phyloP scores from a whole-genome alignment of 495 filamentous ascomycete genomes.

The Neurospora tetrasperma region DNA sequence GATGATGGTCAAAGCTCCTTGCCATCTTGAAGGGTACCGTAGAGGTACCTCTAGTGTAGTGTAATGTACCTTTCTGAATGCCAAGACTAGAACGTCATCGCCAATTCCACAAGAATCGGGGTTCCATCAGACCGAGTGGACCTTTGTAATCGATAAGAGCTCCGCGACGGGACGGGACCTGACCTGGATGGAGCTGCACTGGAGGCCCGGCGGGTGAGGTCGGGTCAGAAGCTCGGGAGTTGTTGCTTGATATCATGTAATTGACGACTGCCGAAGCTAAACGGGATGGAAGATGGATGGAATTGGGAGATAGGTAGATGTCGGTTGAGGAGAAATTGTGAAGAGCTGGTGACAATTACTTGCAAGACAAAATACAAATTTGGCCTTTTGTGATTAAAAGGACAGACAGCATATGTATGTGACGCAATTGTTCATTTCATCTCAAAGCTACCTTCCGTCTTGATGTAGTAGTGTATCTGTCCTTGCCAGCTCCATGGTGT shows the following conservation, averaged over 20 bases:
- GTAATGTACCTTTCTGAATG: not conserved
- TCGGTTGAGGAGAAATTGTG: not conserved
- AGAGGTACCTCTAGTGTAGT: no score
- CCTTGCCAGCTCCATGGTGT: not conserved
- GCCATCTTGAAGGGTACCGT: not conserved
- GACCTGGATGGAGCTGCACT: not conserved
- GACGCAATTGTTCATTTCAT: not conserved
- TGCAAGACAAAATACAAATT: not conserved
- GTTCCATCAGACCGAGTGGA: not conserved
- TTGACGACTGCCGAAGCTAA: not conserved
- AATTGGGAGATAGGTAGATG: not conserved
- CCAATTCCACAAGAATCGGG: not conserved
- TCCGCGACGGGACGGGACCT: not conserved
- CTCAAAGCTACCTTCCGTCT: not conserved
- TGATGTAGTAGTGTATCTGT: no score
- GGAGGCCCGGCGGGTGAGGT: not conserved
- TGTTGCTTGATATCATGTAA: not conserved
- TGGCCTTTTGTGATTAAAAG: not conserved
- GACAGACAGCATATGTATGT: not conserved
- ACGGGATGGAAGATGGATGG: not conserved
- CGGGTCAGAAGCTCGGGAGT: not conserved
- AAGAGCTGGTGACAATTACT: not conserved
- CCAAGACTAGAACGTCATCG: not conserved
- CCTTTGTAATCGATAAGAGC: constrained; percentile 1
- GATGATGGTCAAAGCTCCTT: not conserved